Percentiles rank a stretch among this genome's conserved stretches.
phyloP scores from a whole-genome alignment of 768 basidiomycete species.

The Suillus subluteus region DNA sequence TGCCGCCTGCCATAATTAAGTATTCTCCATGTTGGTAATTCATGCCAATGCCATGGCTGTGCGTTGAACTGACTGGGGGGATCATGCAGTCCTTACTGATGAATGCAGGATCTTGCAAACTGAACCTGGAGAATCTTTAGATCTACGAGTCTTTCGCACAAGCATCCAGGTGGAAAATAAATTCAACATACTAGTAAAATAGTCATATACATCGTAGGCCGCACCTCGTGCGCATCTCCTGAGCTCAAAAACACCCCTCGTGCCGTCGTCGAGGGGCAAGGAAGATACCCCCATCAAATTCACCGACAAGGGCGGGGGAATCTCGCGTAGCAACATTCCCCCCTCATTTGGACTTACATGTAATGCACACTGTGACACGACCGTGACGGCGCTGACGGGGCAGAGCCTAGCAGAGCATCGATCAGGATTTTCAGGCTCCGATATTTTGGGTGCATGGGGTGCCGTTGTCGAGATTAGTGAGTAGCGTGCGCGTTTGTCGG shows the following conservation, averaged over 20 bases:
- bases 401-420: slow-evolving; percentile 51
- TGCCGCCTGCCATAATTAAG: not conserved
- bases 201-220: slow-evolving; percentile 82
- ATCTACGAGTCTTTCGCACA: not conserved
- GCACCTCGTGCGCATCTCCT: slow-evolving; percentile 86
- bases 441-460: slow-evolving; percentile 92
- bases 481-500: slow-evolving; percentile 31
- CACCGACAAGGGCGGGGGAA: slow-evolving; percentile 95
- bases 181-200: not conserved
- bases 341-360: slow-evolving; percentile 99
- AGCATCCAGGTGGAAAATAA: not conserved
- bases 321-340: slow-evolving; percentile 85
- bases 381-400: slow-evolving; percentile 71
- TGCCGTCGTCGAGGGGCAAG: slow-evolving; percentile 96
- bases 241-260: slow-evolving; percentile 93
- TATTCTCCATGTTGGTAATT: not conserved
- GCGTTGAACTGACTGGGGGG: not conserved
- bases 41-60: not conserved
- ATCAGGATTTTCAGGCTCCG: slow-evolving; percentile 89
- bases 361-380: slow-evolving; percentile 80
- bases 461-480: slow-evolving; percentile 86
- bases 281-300: slow-evolving; percentile 99
- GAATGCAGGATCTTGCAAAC: too few species aligned
- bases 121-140: too few species aligned
- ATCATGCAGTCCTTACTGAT: not conserved